Conservation (phyloP, 805 yeast species). For the Saturnispora hagleri region DNA sequence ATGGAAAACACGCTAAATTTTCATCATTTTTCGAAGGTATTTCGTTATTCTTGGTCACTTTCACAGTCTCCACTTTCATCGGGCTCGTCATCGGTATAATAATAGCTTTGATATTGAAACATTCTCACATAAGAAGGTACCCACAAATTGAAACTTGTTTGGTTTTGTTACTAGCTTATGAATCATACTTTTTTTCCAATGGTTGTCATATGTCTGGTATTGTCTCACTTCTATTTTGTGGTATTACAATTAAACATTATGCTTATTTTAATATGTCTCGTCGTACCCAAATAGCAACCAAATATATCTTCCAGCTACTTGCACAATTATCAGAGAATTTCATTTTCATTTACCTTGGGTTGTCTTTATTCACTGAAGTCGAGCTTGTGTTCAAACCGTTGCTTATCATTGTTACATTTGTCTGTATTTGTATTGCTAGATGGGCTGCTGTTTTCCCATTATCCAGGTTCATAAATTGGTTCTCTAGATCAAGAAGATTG, state of each 20-base stretch:
- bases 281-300: conserved; percentile 92
- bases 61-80: conserved; percentile 80
- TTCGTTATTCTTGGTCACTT: conserved; percentile 87
- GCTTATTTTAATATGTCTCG: conserved; percentile 97
- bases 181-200: conserved; percentile 92
- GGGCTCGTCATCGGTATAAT: conserved; percentile 83
- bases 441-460: conserved; percentile 98
- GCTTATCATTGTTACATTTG: conserved; percentile 79
- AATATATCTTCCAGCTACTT: conserved; percentile 84
- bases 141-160: conserved; percentile 97
- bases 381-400: conserved; percentile 91
- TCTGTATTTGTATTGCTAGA: conserved; percentile 87
- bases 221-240: conserved; percentile 89
- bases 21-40: conserved; percentile 86
- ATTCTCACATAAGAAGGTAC: conserved; percentile 83
- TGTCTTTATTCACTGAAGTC: conserved; percentile 92
- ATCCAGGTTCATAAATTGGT: conserved; percentile 74
- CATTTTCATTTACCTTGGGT: conserved; percentile 89
- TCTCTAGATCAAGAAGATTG: conserved; percentile 51
- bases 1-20: conserved; percentile 70
- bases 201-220: conserved; percentile 99
- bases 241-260: conserved; percentile 92
- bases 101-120: conserved; percentile 84
- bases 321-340: conserved; percentile 96
- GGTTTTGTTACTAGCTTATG: conserved; percentile 84